Percentiles rank a stretch among this genome's conserved stretches.
Conservation (phyloP, 495 filamentous ascomycete species). For the Bacidia rubella region DNA sequence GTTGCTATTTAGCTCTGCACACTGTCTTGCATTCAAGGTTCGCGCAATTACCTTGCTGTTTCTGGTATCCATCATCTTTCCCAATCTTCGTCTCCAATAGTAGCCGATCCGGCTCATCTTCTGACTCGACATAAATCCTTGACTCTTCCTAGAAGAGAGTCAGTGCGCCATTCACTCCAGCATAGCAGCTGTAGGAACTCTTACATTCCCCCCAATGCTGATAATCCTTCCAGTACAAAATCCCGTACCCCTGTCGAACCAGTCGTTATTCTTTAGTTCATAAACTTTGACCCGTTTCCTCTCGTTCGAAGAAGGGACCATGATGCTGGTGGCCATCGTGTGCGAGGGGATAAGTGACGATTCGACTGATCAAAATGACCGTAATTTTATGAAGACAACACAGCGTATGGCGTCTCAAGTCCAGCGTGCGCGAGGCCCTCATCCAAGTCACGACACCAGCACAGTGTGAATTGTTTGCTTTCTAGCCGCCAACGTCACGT, state of each 20-base stretch:
- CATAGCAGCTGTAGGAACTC: neutral
- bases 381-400: no score
- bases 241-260: conserved; percentile 94
- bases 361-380: no score
- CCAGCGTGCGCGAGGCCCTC: neutral
- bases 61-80: conserved; percentile 94
- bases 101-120: conserved; percentile 72
- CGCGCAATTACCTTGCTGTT: conserved; percentile 73
- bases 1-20: conserved; percentile 2
- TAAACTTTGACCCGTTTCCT: conserved; percentile 99
- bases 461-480: neutral
- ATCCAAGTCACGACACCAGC: neutral
- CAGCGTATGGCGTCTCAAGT: no score
- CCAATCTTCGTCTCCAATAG: conserved; percentile 78
- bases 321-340: conserved; percentile 59
- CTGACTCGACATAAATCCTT: conserved; percentile 80
- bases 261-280: conserved; percentile 95
- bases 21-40: neutral
- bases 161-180: conserved; percentile 10
- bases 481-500: neutral
- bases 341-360: no score
- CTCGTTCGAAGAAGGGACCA: conserved; percentile 66
- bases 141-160: conserved; percentile 52
- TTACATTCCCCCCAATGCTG: conserved; percentile 45
- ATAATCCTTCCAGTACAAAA: conserved; percentile 75